Evolutionary conservation across 805 yeast species (phyloP).

Genomic region (Suhomyces xylopsoci): DNA sequence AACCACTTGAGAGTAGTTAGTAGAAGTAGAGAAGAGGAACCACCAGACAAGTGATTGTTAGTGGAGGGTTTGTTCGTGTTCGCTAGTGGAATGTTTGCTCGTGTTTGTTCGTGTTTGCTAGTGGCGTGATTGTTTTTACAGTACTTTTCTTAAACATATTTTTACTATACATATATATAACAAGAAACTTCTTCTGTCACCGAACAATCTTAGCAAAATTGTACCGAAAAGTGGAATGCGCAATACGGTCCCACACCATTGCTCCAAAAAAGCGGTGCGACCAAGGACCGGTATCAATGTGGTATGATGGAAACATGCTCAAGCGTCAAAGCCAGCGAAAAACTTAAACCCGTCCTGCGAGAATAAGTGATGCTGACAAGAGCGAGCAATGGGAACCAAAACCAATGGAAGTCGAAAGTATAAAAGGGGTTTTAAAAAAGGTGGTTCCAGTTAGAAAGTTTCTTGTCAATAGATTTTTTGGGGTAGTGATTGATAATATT

Average conservation of each 20-base stretch:
- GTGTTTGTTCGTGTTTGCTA: too few relatives aligned
- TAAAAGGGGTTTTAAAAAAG: not conserved
- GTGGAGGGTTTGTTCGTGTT: too few relatives aligned
- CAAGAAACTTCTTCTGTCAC: not conserved
- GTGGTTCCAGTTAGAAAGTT: not conserved
- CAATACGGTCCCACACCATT: not conserved
- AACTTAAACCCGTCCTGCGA: conserved; percentile 3
- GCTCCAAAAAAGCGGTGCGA: conserved; percentile 2
- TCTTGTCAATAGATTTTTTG: not conserved
- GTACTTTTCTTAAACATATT: not conserved
- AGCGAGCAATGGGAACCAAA: not conserved
- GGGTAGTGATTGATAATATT: not conserved
- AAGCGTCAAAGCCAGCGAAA: not conserved
- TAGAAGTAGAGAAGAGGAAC: too few relatives aligned
- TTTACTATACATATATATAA: not conserved
- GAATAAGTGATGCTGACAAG: not conserved
- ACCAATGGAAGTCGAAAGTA: not conserved
- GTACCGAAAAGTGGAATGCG: conserved; percentile 3
- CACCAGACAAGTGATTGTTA: too few relatives aligned
- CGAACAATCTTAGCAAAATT: conserved; percentile 3
- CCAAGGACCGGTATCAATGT: not conserved
- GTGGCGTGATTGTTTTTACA: too few relatives aligned
- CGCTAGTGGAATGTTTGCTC: too few relatives aligned
- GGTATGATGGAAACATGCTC: not conserved
- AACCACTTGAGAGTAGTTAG: too few relatives aligned